phyloP scores from a whole-genome alignment of 371 early-diverging fungal genomes.

The Neoconidiobolus thromboides region DNA sequence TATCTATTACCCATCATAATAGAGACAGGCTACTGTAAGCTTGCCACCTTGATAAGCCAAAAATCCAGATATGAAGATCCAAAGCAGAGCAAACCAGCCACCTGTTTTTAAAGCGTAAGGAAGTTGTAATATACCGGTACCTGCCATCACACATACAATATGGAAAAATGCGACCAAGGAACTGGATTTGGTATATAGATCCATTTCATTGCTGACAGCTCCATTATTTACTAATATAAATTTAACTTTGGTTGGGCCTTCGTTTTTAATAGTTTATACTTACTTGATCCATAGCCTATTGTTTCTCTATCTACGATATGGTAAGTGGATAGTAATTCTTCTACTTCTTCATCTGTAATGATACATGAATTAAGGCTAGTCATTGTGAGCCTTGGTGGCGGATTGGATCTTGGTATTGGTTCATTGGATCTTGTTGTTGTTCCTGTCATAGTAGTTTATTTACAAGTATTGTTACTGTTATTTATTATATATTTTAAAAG shows the following conservation, averaged over 20 bases:
- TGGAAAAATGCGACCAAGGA: not conserved
- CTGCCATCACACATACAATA: slow-evolving; percentile 5
- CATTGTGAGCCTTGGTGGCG: not conserved
- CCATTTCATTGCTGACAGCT: too few relatives aligned
- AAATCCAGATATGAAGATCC: slow-evolving; percentile 48
- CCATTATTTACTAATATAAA: too few relatives aligned
- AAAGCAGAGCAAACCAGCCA: slow-evolving; percentile 59
- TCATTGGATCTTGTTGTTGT: too few relatives aligned
- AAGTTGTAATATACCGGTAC: slow-evolving; percentile 54
- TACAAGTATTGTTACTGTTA: too few relatives aligned
- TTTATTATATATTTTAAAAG: too few relatives aligned
- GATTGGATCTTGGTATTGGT: not conserved
- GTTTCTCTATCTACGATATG: too few relatives aligned
- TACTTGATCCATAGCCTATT: too few relatives aligned
- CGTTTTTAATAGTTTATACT: too few relatives aligned
- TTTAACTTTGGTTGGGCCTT: too few relatives aligned
- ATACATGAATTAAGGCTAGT: not conserved
- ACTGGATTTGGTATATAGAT: not conserved
- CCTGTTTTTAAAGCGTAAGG: slow-evolving; percentile 59
- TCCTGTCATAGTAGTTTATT: too few relatives aligned
- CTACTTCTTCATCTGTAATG: not conserved
- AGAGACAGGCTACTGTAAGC: slow-evolving; percentile 47
- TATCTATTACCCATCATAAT: slow-evolving; percentile 12
- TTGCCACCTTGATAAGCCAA: slow-evolving; percentile 52
- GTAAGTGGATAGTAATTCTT: too few relatives aligned